A percentile compares a stretch with the other conserved stretches of the same genome.
phyloP scores from a whole-genome alignment of 441 rosid genomes.

The Hypseocharis bilobata region DNA sequence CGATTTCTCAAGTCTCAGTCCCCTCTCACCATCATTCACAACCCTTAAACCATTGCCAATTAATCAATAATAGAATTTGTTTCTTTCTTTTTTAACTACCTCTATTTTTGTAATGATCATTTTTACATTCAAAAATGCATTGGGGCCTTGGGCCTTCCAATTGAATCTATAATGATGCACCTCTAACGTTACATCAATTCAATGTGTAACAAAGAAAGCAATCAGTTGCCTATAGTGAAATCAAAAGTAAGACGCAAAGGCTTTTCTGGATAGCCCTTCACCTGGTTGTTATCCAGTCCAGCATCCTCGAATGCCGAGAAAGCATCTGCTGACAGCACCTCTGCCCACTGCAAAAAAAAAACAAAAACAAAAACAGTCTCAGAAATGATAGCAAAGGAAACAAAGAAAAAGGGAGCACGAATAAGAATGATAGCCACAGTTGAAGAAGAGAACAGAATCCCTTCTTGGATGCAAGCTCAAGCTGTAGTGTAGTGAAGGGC shows the following conservation, averaged over 20 bases:
- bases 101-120: neutral
- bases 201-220: too few relatives aligned
- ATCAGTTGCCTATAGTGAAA: too few relatives aligned
- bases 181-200: too few relatives aligned
- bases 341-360: conserved; percentile 77
- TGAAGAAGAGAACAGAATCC: neutral
- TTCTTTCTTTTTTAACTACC: neutral
- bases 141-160: too few relatives aligned
- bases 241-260: neutral
- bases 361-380: neutral
- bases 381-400: neutral
- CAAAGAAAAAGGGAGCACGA: conserved; percentile 1
- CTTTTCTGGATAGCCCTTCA: conserved; percentile 25
- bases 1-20: neutral
- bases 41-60: neutral
- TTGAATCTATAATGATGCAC: too few relatives aligned
- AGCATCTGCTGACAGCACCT: conserved; percentile 96
- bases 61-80: neutral
- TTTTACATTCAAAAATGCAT: too few relatives aligned
- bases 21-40: neutral
- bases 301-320: conserved; percentile 95
- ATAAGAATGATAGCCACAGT: conserved; percentile 2
- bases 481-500: too few relatives aligned
- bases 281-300: conserved; percentile 66
- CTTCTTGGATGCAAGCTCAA: too few relatives aligned